Base-by-base conservation (phyloP, 2,329 filamentous ascomycete species). In the Metarhizium brunneum region DNA sequence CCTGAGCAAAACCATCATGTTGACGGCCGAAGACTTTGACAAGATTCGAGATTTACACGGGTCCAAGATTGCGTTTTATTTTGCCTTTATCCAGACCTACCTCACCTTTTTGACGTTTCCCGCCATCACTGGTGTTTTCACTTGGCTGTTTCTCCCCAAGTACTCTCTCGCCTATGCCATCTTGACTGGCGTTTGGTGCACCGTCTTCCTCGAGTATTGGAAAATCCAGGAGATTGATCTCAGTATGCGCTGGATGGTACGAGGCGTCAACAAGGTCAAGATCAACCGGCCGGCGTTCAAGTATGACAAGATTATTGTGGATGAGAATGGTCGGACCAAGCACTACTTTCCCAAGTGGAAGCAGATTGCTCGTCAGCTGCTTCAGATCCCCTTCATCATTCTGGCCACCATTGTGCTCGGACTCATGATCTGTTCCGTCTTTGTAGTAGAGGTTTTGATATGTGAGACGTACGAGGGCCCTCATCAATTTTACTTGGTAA, bases 71-170 rank as follows among this genome's bases (percentile, higher is more conserved):
- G 88, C 86, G 3, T 91, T 88, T 64, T 92, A 92, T 69, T 92
- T 90, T 66, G 87, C 87, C n/a, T 92, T 91, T 62, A 86, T 88
- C 29, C 87, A 91, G 63, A 83, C 81, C 14, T 92, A 92, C 66
- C 85, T 88, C 57, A 73, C 80, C 40, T 90, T 90, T 63, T 74
- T 92, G 18, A 70, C 83, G 3, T 86, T 89, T 54, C 87, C 87
- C 0, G 86, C 88, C 7, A 74, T 75, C 2, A 84, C 87, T 32
- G 88, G 88, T 1, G 69, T 86, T n/a, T 68, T 82, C 1, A 81
- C 84, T 14, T 91, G 86, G 85, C 68, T 84, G 2, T 78, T 87
- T 57, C 72, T 89, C 0, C 83, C 86, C 10, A 78, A 82, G 32
- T 91, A 88, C 71, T 91, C 88, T 0, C 76, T 85, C 14, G 68